Conservation (phyloP, 192 early-diverging fungal species). For the Lobosporangium transversale region DNA sequence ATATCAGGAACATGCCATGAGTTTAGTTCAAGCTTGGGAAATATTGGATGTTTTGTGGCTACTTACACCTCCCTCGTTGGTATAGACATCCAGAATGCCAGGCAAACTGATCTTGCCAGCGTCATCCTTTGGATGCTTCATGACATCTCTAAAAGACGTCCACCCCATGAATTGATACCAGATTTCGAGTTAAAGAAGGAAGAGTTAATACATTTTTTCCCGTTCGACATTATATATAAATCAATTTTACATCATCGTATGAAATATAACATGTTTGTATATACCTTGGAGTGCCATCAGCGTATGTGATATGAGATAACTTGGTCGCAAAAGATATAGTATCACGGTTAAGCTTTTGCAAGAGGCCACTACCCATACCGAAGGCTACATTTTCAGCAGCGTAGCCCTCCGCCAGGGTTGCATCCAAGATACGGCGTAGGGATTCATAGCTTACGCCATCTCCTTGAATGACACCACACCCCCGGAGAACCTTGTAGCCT, state of each 20-base stretch:
- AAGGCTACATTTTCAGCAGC: constrained; percentile 79
- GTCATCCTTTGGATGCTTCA: constrained; percentile 88
- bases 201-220: no score
- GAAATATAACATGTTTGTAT: no score
- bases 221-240: no score
- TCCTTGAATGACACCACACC: constrained; percentile 84
- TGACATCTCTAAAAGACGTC: constrained; percentile 78
- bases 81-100: constrained; percentile 66
- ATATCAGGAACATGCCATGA: no score
- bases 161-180: no score
- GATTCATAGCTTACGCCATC: constrained; percentile 75
- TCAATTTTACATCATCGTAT: no score
- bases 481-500: constrained; percentile 81
- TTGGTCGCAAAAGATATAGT: constrained; percentile 90
- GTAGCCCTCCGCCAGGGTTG: constrained; percentile 68
- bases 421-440: constrained; percentile 65
- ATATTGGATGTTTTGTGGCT: no score
- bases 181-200: neutral
- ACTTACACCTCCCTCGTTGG: constrained; percentile 53
- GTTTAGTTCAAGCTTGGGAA: no score
- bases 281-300: constrained; percentile 68
- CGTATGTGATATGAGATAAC: constrained; percentile 73
- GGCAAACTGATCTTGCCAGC: constrained; percentile 79
- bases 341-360: constrained; percentile 89
- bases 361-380: constrained; percentile 89